Conservation (phyloP, 1,284 basidiomycete species). For the Microbotryum intermedium region DNA sequence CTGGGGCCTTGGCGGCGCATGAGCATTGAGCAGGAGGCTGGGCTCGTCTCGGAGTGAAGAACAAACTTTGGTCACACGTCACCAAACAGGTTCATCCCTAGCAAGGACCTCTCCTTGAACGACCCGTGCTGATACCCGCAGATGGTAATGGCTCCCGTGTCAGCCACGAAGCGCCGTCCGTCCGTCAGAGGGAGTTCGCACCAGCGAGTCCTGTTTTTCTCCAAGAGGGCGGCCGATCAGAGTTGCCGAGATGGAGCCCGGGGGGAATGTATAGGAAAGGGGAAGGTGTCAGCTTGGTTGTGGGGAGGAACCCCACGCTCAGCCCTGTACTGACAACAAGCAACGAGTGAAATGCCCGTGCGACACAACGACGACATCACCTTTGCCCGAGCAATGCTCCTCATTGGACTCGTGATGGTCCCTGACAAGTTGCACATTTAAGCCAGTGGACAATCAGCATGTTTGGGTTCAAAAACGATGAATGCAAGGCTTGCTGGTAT, state of each 20-base stretch:
- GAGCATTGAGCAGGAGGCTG: too few relatives aligned
- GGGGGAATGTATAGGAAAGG: background rate
- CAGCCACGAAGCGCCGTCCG: conserved; percentile 63
- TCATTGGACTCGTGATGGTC: conserved; percentile 36
- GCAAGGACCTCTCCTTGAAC: conserved; percentile 64
- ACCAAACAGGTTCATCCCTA: conserved; percentile 56
- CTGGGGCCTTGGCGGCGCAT: too few relatives aligned
- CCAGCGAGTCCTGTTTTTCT: conserved; percentile 54
- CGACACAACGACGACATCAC: conserved; percentile 32
- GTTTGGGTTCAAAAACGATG: too few relatives aligned
- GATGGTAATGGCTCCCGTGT: conserved; percentile 52
- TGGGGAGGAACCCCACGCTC: background rate
- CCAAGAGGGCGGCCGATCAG: background rate
- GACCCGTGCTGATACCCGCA: conserved; percentile 62
- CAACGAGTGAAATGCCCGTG: conserved; percentile 62
- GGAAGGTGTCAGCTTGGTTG: background rate
- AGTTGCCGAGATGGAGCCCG: background rate
- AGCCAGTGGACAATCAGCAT: background rate
- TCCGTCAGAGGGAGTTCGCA: conserved; percentile 56
- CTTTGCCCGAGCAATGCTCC: conserved; percentile 9
- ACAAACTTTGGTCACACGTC: too few relatives aligned
- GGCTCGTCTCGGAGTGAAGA: too few relatives aligned
- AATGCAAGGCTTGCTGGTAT: too few relatives aligned
- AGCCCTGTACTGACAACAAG: conserved; percentile 47
- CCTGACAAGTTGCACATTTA: conserved; percentile 43